phyloP scores from a whole-genome alignment of 1,284 basidiomycete genomes.

The Afroboletus lepidellus region DNA sequence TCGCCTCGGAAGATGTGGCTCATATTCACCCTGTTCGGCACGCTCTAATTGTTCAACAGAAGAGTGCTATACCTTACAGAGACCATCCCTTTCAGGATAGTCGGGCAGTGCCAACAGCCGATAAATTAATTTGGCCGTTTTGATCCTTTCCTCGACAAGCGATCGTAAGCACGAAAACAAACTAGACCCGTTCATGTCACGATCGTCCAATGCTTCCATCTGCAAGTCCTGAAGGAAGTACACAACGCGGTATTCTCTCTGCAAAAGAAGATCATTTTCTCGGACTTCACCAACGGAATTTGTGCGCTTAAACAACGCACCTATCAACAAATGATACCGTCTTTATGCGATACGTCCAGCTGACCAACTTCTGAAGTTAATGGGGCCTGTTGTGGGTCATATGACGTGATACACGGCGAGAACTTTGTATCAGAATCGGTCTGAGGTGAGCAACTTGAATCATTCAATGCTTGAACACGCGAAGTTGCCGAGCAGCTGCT shows the following conservation, averaged over 20 bases:
- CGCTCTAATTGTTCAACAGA: slow-evolving; percentile 7
- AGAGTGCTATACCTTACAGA: slow-evolving; percentile 12
- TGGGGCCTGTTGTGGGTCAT: slow-evolving; percentile 16
- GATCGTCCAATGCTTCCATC: not conserved
- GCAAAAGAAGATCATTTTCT: slow-evolving; percentile 6
- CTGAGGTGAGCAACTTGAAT: slow-evolving; percentile 10
- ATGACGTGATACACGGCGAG: slow-evolving; percentile 33
- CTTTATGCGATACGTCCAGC: slow-evolving; percentile 22
- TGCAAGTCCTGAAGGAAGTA: slow-evolving; percentile 2
- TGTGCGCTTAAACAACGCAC: slow-evolving; percentile 25
- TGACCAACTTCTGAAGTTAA: slow-evolving; percentile 19
- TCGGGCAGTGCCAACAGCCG: slow-evolving; percentile 19
- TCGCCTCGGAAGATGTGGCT: slow-evolving; percentile 29
- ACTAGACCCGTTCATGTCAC: slow-evolving; percentile 4
- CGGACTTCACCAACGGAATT: slow-evolving; percentile 14
- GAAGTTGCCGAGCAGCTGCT: slow-evolving; percentile 16
- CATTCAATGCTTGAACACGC: no score
- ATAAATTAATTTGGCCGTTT: slow-evolving; percentile 10
- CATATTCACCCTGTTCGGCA: slow-evolving; percentile 19
- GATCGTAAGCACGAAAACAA: slow-evolving; percentile 3
- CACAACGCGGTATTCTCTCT: slow-evolving; percentile 13
- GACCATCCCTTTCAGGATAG: slow-evolving; percentile 5
- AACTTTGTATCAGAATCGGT: slow-evolving; percentile 30
- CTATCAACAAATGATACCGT: slow-evolving; percentile 18
- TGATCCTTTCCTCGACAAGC: slow-evolving; percentile 14